Conservation (phyloP, 2,329 filamentous ascomycete species). For the Botrytis fragariae region DNA sequence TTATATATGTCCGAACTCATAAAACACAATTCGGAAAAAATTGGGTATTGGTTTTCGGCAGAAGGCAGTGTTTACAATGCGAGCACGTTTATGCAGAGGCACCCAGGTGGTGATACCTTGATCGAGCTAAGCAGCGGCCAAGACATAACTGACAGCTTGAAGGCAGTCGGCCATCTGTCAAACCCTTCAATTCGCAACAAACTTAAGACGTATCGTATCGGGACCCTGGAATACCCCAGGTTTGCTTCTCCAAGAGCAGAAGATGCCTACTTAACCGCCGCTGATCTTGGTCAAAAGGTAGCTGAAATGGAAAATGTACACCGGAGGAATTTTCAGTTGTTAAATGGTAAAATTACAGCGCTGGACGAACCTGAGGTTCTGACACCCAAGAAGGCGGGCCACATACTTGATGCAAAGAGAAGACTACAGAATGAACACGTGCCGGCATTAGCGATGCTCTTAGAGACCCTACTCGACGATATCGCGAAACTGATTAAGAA, state of each 20-base stretch:
- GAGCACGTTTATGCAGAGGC: constrained; percentile 5
- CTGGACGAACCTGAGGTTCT: background rate
- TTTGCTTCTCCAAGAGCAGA: background rate
- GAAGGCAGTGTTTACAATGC: background rate
- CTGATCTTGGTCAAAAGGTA: constrained; percentile 5
- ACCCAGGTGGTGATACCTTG: constrained; percentile 2
- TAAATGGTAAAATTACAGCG: background rate
- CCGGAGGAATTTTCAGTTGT: background rate
- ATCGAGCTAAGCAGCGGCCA: background rate
- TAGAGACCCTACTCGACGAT: background rate
- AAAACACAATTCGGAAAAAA: background rate
- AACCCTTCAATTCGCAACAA: background rate
- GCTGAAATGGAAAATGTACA: constrained; percentile 5
- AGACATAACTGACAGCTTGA: background rate
- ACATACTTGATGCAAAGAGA: background rate
- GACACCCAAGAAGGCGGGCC: background rate
- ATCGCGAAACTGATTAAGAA: background rate
- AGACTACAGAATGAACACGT: background rate
- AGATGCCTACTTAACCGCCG: background rate
- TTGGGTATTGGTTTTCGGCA: constrained; percentile 2
- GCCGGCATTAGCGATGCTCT: background rate
- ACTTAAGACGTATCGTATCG: background rate
- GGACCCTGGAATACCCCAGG: background rate
- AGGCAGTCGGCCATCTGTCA: background rate
- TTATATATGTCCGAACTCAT: background rate